Evolutionary conservation across 1,284 basidiomycete species (phyloP).

Genomic region (Boletellus deceptivus): DNA sequence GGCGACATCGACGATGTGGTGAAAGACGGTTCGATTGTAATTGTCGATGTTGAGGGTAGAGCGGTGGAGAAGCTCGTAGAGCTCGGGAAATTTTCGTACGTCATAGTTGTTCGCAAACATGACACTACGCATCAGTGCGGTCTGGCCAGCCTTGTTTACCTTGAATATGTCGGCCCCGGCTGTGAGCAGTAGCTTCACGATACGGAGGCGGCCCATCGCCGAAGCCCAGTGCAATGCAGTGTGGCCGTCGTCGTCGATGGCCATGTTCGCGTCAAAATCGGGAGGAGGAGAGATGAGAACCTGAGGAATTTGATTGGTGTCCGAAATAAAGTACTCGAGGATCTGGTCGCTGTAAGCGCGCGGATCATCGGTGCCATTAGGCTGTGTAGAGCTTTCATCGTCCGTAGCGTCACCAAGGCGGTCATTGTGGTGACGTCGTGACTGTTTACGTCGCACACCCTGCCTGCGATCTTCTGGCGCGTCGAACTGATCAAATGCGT

Average conservation of each 20-base stretch:
- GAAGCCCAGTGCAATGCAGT: constrained; percentile 98
- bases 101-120: constrained; percentile 99
- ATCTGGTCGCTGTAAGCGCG: constrained; percentile 90
- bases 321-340: constrained; percentile 98
- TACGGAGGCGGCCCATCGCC: constrained; percentile 96
- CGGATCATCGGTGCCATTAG: constrained; percentile 45
- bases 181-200: constrained; percentile 92
- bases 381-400: constrained; percentile 36
- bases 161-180: constrained; percentile 97
- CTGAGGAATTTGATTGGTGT: constrained; percentile 89
- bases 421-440: constrained; percentile 39
- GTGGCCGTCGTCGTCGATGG: constrained; percentile 98
- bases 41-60: constrained; percentile 99
- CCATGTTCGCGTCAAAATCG: constrained; percentile 95
- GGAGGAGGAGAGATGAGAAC: constrained; percentile 87
- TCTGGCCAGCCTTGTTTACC: constrained; percentile 96
- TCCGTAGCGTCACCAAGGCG: constrained; percentile 42
- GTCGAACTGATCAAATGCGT: constrained; percentile 43
- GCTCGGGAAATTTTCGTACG: constrained; percentile 96
- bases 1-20: constrained; percentile 98
- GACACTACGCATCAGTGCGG: constrained; percentile 96
- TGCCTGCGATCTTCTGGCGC: constrained; percentile 42
- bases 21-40: constrained; percentile 97
- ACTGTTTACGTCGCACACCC: constrained; percentile 38
- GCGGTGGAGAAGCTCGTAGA: constrained; percentile 95